phyloP scores from a whole-genome alignment of 306 rosid species.

The Acacia crassicarpa region DNA sequence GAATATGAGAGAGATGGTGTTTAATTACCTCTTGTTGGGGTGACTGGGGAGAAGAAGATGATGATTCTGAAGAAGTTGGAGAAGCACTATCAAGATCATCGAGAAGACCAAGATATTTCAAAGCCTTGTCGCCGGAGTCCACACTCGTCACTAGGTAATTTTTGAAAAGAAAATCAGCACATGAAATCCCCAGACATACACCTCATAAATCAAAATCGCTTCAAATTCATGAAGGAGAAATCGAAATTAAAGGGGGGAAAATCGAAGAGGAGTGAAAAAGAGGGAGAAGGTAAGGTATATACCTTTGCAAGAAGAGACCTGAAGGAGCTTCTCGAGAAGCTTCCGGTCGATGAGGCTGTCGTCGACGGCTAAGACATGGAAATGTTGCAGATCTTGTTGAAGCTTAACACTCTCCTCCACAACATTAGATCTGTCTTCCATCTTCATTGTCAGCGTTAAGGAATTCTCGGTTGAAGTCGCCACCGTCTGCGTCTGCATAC shows the following conservation, averaged over 20 bases:
- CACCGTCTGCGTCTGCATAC: neutral
- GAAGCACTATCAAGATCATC: conserved; percentile 49
- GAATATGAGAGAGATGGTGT: neutral
- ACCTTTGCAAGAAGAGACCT: conserved; percentile 82
- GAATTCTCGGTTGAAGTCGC: neutral
- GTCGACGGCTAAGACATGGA: conserved; percentile 95
- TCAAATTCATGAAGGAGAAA: neutral
- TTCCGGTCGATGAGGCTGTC: conserved; percentile 78
- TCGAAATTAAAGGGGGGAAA: neutral
- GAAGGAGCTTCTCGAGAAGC: conserved; percentile 83
- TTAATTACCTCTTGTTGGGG: conserved; percentile 40
- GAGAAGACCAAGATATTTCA: conserved; percentile 73
- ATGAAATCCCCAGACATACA: neutral
- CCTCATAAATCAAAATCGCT: neutral
- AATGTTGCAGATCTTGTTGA: conserved; percentile 49
- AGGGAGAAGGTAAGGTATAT: neutral
- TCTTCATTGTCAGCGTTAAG: neutral
- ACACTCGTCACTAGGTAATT: conserved; percentile 74
- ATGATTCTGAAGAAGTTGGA: conserved; percentile 46
- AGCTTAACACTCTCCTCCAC: conserved; percentile 30
- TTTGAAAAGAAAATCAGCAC: neutral
- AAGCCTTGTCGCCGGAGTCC: conserved; percentile 94
- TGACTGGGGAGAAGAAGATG: conserved; percentile 27
- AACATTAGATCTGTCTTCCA: conserved; percentile 40
- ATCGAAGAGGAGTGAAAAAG: neutral